These are phyloP conservation scores for Rhododendron henanense DNA, from an alignment of 148 eudicot genomes.

Conservation along the genomic window DNA sequence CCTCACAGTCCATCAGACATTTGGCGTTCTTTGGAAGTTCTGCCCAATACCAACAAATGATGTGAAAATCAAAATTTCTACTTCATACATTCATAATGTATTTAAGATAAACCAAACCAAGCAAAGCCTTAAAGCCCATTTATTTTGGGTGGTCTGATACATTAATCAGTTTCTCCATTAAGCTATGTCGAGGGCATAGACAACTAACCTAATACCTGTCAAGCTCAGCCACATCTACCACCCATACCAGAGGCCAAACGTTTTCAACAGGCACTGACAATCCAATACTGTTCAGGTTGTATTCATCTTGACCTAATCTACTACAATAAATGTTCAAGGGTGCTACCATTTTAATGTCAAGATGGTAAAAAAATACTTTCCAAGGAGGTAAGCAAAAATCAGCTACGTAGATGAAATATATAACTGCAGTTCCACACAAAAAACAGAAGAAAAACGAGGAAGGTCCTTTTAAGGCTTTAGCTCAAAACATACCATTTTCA, in stretches of 20 bases:
- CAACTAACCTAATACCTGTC: background rate
- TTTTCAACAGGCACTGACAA: background rate
- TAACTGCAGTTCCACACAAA: background rate
- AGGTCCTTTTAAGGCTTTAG: background rate
- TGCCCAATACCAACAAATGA: constrained; percentile 22
- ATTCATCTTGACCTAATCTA: background rate
- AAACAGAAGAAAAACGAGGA: background rate
- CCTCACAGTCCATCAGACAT: constrained; percentile 92
- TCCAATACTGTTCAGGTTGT: background rate
- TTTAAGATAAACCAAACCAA: background rate
- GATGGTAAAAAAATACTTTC: background rate
- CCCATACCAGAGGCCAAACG: background rate
- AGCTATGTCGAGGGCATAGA: background rate
- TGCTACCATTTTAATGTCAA: background rate
- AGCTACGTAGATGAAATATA: background rate
- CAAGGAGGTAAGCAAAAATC: background rate
- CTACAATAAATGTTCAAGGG: background rate
- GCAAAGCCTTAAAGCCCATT: background rate
- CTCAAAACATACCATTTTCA: background rate
- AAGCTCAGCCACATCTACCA: background rate
- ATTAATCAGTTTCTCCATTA: background rate
- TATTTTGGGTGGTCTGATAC: background rate
- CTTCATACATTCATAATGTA: background rate
- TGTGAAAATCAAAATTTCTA: background rate
- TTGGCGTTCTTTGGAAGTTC: constrained; percentile 63